Percentiles rank a stretch among this genome's conserved stretches.
Evolutionary conservation across 139 green algal genomes (phyloP).

Genomic region (Eudorina sp.): DNA sequence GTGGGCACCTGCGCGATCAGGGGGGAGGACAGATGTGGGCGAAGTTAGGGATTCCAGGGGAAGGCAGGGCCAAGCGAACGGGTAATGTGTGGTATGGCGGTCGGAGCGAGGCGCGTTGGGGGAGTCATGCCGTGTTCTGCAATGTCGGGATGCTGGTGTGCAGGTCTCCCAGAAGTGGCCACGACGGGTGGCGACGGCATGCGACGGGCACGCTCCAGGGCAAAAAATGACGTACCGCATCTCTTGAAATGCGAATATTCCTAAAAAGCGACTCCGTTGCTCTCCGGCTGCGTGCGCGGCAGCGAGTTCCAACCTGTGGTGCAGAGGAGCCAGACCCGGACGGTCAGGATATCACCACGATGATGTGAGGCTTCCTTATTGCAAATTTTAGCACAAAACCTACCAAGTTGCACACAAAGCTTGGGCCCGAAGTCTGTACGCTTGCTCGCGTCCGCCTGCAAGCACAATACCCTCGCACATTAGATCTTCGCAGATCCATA

Average conservation of each 20-base stretch:
- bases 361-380: too few relatives aligned
- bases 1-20: background rate
- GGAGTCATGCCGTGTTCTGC: too few relatives aligned
- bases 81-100: too few relatives aligned
- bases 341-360: background rate
- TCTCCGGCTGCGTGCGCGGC: background rate
- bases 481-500: slow-evolving; percentile 1
- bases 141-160: too few relatives aligned
- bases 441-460: slow-evolving; percentile 22
- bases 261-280: background rate
- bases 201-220: background rate
- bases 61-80: too few relatives aligned
- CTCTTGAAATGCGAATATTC: background rate
- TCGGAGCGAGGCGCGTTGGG: too few relatives aligned
- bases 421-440: background rate
- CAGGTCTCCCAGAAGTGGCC: too few relatives aligned
- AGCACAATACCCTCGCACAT: background rate
- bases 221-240: slow-evolving; percentile 16
- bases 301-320: slow-evolving; percentile 3
- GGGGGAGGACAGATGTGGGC: too few relatives aligned
- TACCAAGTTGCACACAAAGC: background rate
- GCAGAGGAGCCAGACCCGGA: background rate
- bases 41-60: too few relatives aligned
- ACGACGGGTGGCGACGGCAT: too few relatives aligned
- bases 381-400: background rate